Percentiles rank a stretch among this genome's conserved stretches.
phyloP scores from a whole-genome alignment of 257 asterid species.

The Solanum piurae region DNA sequence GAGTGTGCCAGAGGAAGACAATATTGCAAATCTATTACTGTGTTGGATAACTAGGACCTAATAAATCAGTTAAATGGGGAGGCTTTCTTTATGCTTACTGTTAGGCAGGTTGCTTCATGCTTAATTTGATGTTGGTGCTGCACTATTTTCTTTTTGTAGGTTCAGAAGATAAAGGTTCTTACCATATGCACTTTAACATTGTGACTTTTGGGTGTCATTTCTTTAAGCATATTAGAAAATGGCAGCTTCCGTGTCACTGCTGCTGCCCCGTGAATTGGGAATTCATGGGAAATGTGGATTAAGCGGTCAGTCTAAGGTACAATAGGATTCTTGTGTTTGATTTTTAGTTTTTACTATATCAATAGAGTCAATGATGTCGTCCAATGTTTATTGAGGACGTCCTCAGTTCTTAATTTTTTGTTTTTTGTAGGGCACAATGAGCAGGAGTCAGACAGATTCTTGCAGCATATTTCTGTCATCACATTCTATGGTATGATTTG shows the following conservation, averaged over 20 bases:
- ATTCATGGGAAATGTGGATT: constrained; percentile 8
- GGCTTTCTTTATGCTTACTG: background rate
- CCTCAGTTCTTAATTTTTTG: background rate
- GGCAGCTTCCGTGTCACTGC: constrained; percentile 30
- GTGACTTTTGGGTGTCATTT: background rate
- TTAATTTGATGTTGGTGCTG: background rate
- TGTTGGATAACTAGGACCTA: background rate
- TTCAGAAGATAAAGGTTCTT: background rate
- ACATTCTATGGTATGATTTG: constrained; percentile 15
- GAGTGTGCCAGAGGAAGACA: background rate
- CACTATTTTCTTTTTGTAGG: background rate
- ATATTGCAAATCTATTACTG: background rate
- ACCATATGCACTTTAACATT: background rate
- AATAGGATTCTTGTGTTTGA: background rate
- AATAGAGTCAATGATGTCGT: background rate
- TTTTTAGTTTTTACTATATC: background rate
- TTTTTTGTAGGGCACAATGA: constrained; percentile 13
- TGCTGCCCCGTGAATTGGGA: constrained; percentile 12
- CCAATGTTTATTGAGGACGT: background rate
- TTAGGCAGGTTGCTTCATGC: background rate
- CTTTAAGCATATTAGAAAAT: constrained; percentile 9
- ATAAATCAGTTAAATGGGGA: background rate
- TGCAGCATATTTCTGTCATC: constrained; percentile 11
- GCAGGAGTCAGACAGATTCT: constrained; percentile 9
- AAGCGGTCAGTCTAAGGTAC: constrained; percentile 21